Percentiles rank a stretch among this genome's conserved stretches.
These are phyloP conservation scores for Volvox carteri DNA, from an alignment of 163 green algal species.

Conservation along the genomic window DNA sequence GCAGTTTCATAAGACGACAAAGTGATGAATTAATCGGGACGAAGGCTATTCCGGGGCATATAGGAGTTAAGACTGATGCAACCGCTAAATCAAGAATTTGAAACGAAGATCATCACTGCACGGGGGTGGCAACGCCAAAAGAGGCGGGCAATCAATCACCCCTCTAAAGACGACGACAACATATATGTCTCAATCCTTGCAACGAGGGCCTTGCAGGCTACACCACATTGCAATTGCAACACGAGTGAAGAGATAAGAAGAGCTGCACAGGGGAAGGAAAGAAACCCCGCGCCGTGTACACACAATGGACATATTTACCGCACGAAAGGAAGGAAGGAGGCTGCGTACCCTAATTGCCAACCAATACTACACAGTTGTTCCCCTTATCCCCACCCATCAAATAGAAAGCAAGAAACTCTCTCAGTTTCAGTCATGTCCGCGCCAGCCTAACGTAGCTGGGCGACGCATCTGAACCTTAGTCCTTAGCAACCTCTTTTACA, in stretches of 20 bases:
- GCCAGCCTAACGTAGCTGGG: neutral
- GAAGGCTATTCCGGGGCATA: too few relatives aligned
- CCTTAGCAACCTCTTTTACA: neutral
- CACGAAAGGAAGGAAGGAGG: neutral
- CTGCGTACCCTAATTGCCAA: neutral
- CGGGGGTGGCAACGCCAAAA: neutral
- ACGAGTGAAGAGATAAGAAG: neutral
- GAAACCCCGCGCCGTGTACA: neutral
- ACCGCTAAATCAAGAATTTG: slow-evolving; percentile 17
- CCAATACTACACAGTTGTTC: neutral
- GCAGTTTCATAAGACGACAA: too few relatives aligned
- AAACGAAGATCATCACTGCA: neutral
- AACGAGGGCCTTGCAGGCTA: neutral
- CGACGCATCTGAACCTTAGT: neutral
- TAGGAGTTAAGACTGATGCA: too few relatives aligned
- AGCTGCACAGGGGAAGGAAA: neutral
- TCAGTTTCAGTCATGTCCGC: neutral
- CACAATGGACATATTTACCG: neutral
- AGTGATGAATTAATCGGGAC: too few relatives aligned
- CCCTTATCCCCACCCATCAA: neutral
- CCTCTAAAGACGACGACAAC: neutral
- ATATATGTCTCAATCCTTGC: neutral
- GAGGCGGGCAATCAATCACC: neutral
- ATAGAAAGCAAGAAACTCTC: neutral
- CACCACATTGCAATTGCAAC: neutral